Percentiles rank a stretch among this genome's conserved stretches.
phyloP scores from a whole-genome alignment of 805 yeast species.

The Candida oleophila region DNA sequence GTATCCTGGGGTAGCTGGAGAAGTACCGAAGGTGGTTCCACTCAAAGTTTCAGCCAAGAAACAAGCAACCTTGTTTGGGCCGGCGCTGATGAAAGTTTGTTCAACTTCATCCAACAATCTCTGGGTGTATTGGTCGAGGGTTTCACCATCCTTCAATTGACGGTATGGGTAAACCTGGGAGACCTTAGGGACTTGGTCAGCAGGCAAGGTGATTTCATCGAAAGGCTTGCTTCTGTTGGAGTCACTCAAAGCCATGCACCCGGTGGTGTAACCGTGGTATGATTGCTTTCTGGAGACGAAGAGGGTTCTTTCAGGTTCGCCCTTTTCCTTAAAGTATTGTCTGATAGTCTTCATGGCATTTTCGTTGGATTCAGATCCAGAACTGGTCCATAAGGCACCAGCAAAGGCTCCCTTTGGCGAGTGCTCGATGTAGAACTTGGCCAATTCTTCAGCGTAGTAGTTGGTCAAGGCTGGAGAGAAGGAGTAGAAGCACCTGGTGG shows the following conservation, averaged over 20 bases:
- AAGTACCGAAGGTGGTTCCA: conserved; percentile 28
- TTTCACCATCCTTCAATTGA: conserved; percentile 21
- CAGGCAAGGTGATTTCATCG: conserved; percentile 20
- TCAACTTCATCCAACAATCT: conserved; percentile 23
- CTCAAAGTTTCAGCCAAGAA: conserved; percentile 27
- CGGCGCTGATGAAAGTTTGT: conserved; percentile 20
- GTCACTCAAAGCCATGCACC: conserved; percentile 21
- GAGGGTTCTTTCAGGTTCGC: conserved; percentile 20
- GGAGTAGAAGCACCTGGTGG: conserved; percentile 19
- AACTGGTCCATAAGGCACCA: conserved; percentile 37
- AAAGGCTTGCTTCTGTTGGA: conserved; percentile 17
- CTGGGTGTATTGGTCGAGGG: conserved; percentile 19
- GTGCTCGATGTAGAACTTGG: conserved; percentile 28
- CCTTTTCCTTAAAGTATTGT: conserved; percentile 25
- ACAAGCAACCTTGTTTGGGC: conserved; percentile 27
- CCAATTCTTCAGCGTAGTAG: conserved; percentile 23
- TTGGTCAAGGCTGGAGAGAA: conserved; percentile 23
- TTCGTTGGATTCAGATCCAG: conserved; percentile 33
- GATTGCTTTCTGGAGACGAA: conserved; percentile 24
- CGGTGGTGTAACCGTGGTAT: conserved; percentile 29
- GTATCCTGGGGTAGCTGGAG: conserved; percentile 26
- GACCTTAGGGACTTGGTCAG: conserved; percentile 17
- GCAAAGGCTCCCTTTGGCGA: conserved; percentile 44
- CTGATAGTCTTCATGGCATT: conserved; percentile 25
- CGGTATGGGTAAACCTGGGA: conserved; percentile 28